Evolutionary conservation across 495 filamentous ascomycete genomes (phyloP).

Genomic region (Cetradonia linearis): DNA sequence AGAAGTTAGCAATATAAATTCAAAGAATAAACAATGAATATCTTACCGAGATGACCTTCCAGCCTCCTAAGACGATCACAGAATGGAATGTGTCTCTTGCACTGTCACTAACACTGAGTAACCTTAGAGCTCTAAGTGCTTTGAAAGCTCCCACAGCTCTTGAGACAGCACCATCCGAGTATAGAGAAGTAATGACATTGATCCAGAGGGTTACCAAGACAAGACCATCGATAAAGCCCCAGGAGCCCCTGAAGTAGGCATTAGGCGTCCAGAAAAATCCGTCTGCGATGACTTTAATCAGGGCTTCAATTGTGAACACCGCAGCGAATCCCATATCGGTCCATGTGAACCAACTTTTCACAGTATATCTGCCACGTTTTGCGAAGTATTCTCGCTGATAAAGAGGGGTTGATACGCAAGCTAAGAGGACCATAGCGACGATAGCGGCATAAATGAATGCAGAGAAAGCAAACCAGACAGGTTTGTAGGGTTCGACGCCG

Average conservation of each 20-base stretch:
- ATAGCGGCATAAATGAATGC: conserved; percentile 90
- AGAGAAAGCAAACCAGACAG: conserved; percentile 86
- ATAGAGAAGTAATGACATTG: conserved; percentile 75
- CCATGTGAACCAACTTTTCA: conserved; percentile 84
- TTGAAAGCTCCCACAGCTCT: conserved; percentile 94
- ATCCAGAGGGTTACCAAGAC: conserved; percentile 94
- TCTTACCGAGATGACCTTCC: conserved; percentile 67
- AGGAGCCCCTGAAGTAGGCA: conserved; percentile 90
- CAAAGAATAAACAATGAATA: conserved; percentile 2
- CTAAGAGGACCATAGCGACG: conserved; percentile 91
- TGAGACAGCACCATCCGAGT: conserved; percentile 68
- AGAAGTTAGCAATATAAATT: conserved; percentile 7
- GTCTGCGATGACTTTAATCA: conserved; percentile 92
- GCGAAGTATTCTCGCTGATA: conserved; percentile 80
- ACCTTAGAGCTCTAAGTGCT: conserved; percentile 80
- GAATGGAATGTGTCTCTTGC: conserved; percentile 95
- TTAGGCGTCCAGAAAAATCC: conserved; percentile 96
- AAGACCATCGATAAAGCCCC: conserved; percentile 92
- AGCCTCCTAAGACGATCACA: conserved; percentile 82
- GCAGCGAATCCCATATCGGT: conserved; percentile 83
- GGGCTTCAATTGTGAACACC: conserved; percentile 77
- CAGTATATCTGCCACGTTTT: conserved; percentile 37
- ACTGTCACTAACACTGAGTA: conserved; percentile 93
- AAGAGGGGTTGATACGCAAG: conserved; percentile 86
- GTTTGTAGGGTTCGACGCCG: conserved; percentile 74